Evolutionary conservation across 2,329 filamentous ascomycete species (phyloP), one percentile per base, ranked within the genome.

Genomic region (Hypoxylon sp.): DNA sequence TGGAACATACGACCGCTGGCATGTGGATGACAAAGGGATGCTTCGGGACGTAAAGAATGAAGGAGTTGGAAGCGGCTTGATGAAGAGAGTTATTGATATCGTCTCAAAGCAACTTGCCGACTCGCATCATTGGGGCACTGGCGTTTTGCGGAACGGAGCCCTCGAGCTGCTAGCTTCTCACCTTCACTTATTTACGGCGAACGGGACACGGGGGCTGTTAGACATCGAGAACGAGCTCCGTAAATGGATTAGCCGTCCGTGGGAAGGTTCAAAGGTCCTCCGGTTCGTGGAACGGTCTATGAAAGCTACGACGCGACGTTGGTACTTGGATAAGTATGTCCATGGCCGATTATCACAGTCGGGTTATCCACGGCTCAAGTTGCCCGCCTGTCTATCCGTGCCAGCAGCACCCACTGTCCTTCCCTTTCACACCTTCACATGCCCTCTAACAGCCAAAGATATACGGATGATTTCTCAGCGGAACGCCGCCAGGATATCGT

Each of bases 361-460:
- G 5, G 83, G 83, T 9, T 97, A 97, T 76, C 80, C 82, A 32
- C 84, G 96, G 53, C 92, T 93, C 9, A 89, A 88, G 64, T 81
- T 97, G 9, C 96, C 95, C 3, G 78, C 84, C 2, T 85, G 85
- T 42, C 82, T 99, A 30, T 86, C 91, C 0, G 86, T 97, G 8
- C 96, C 96, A 3, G 89, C 92, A 28, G 95, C 96, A 4, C 96
- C 96, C 2, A 99, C 96, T 0, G 94, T 99, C 1, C 84, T 99
- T 0, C 96, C 96, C 0, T 99, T 99, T 75, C 96, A 99, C 77
- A 98, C 96, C 0, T 99, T 99, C 74, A 99, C 96, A 1, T 97
- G 92, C 69, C 96, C 96, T 0, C 83, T 99, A 69, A 93, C 93
- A 5, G 93, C 96, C 3, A 93, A 92, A 76, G 93, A 97, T 70